Conservation (phyloP, 106 monocot genomes). For the Agapanthus africanus region DNA sequence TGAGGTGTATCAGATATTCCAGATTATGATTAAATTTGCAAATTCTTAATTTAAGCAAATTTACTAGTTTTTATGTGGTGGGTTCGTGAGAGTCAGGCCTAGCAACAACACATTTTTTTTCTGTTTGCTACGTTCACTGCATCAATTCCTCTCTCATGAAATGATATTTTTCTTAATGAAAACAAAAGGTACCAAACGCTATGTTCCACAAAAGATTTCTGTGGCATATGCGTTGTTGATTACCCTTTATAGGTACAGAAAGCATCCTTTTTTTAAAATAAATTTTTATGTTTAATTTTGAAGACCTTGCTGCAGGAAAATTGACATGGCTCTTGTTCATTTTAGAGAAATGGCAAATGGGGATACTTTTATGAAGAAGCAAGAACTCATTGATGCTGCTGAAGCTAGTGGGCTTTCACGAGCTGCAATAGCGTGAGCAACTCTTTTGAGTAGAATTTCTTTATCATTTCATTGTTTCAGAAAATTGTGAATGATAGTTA, state of each 20-base stretch:
- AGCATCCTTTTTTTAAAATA: background rate
- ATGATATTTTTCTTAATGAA: constrained; percentile 28
- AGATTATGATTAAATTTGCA: too few relatives aligned
- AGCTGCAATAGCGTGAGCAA: constrained; percentile 56
- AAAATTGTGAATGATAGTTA: background rate
- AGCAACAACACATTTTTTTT: background rate
- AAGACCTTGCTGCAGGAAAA: constrained; percentile 1
- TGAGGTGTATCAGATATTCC: too few relatives aligned
- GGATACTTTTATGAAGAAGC: constrained; percentile 64
- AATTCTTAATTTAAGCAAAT: too few relatives aligned
- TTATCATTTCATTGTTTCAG: background rate
- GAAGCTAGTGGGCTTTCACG: constrained; percentile 90
- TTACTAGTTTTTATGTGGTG: background rate
- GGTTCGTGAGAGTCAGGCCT: background rate
- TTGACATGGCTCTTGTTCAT: background rate
- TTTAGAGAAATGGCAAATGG: constrained; percentile 47
- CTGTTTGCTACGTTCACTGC: background rate
- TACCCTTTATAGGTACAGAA: constrained; percentile 69
- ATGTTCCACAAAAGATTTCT: constrained; percentile 92
- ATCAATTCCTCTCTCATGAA: background rate
- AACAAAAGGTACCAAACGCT: constrained; percentile 52
- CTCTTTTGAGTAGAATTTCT: background rate
- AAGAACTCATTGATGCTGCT: constrained; percentile 89
- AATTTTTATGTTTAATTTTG: background rate
- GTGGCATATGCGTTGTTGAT: constrained; percentile 84